phyloP scores from a whole-genome alignment of 2,329 filamentous ascomycete species.

The Stachybotrys chartarum region DNA sequence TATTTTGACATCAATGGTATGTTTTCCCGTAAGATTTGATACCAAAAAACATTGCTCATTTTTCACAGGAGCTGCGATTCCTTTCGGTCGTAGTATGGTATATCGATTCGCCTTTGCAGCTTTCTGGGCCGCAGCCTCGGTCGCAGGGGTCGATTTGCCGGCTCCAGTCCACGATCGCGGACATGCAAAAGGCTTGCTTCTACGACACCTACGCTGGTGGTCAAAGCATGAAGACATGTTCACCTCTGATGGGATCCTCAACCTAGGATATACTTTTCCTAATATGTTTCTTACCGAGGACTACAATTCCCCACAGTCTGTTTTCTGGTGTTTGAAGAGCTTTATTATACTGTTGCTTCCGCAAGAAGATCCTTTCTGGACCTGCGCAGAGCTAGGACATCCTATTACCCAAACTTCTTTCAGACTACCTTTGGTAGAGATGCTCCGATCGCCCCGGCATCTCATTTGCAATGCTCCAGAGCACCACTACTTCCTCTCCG shows the following conservation, averaged over 20 bases:
- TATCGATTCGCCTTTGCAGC: conserved; percentile 42
- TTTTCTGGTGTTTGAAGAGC: conserved; percentile 47
- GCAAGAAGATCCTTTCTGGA: conserved; percentile 10
- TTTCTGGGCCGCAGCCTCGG: conserved; percentile 36
- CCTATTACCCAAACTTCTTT: neutral
- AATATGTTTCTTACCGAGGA: conserved; percentile 48
- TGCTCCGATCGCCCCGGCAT: conserved; percentile 23
- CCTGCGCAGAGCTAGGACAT: neutral
- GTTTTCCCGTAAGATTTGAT: neutral
- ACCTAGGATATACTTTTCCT: conserved; percentile 29
- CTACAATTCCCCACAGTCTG: conserved; percentile 48
- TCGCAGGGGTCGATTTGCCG: conserved; percentile 29
- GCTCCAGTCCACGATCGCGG: conserved; percentile 27
- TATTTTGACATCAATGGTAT: conserved; percentile 39
- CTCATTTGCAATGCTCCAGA: conserved; percentile 27
- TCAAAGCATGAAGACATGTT: conserved; percentile 31
- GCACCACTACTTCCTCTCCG: conserved; percentile 1
- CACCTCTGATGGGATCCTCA: conserved; percentile 38
- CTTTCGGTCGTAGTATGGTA: conserved; percentile 40
- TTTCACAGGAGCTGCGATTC: conserved; percentile 36
- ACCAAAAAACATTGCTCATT: neutral
- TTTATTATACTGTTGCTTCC: conserved; percentile 33
- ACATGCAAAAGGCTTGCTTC: conserved; percentile 37
- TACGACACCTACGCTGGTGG: conserved; percentile 46
- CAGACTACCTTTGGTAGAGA: conserved; percentile 1